Base-by-base conservation (phyloP, 805 yeast genomes). In the Saccharomycopsis amapae region DNA sequence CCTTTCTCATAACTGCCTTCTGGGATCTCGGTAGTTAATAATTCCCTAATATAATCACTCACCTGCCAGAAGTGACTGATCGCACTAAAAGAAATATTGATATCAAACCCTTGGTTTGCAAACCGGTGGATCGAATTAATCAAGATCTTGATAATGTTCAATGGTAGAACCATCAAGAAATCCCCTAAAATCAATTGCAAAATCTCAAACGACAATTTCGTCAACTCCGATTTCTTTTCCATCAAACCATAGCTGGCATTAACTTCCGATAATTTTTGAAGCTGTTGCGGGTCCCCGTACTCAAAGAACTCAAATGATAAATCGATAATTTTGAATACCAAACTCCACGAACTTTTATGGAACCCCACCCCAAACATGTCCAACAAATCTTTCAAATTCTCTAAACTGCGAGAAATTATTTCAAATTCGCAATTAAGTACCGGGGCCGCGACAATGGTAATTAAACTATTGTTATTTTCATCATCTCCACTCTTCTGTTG, bases 1-100 rank as follows among this genome's bases (percentile, higher is more conserved):
- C 45, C 45, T n/a, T 41, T 32, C n/a, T 33, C 30, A n/a, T 31
- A 33, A 18, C 20, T 37, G 13, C n/a, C 31, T 38, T 42, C 24
- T 19, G 32, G 12, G 13, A 33, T 31, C 15, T 45, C 33, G 17
- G 25, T 23, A 15, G 39, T 31, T 19, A 41, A 28, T 26, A 49
- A 52, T 4, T 51, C 64, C 44, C 78, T 70, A 35, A 81, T 62
- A 48, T 79, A 78, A 56, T 93, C 97, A 55, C 96, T 85, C 3
- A 93, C 77, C 13, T 84, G 62, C 97, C 97, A 90, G 57, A 88
- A 89, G 54, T 88, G 84, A 54, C 96, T 85, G 6, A 88, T 84
- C 0, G 96, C 81, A 40, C 95, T 85, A 59, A 90, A 88, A 0
- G 97, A 85, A 18, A 87, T 85, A 60, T 90, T 90, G 53, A 90